Percentiles rank a stretch among this genome's conserved stretches.
phyloP scores from a whole-genome alignment of 2,329 filamentous ascomycete genomes.

The Didymella segeticola region DNA sequence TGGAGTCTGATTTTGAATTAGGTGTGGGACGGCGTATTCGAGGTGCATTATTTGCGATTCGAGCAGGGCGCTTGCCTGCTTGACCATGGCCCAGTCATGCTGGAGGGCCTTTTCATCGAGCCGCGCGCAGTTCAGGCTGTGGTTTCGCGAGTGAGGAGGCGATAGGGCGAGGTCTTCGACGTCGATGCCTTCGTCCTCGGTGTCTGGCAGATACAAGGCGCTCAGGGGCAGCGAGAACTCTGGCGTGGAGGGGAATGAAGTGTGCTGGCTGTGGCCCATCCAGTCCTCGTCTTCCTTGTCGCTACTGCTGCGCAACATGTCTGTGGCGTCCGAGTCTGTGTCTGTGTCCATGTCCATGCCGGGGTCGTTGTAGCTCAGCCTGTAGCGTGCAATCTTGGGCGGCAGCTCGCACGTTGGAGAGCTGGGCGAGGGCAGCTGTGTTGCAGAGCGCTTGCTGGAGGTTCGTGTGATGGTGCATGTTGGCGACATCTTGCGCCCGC shows the following conservation, averaged over 20 bases:
- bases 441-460: constrained; percentile 47
- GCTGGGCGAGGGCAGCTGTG: constrained; percentile 45
- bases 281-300: constrained; percentile 29
- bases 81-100: constrained; percentile 30
- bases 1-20: not conserved
- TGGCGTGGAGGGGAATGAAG: constrained; percentile 33
- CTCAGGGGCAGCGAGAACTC: constrained; percentile 25
- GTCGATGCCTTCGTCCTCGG: constrained; percentile 36
- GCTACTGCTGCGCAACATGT: constrained; percentile 21
- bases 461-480: constrained; percentile 34
- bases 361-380: constrained; percentile 30
- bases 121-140: constrained; percentile 28
- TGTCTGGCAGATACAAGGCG: constrained; percentile 30
- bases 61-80: constrained; percentile 15
- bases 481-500: constrained; percentile 40
- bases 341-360: constrained; percentile 29
- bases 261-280: constrained; percentile 23
- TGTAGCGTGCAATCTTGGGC: constrained; percentile 43
- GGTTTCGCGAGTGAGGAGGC: constrained; percentile 28
- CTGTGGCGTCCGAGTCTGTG: constrained; percentile 29
- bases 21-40: constrained; percentile 12
- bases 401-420: constrained; percentile 43
- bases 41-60: constrained; percentile 21
- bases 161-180: constrained; percentile 40
- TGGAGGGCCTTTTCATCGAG: constrained; percentile 26